A percentile compares a stretch with the other conserved stretches of the same genome.
Conservation (phyloP, 1,139 yeast genomes). For the Candida smagusa region DNA sequence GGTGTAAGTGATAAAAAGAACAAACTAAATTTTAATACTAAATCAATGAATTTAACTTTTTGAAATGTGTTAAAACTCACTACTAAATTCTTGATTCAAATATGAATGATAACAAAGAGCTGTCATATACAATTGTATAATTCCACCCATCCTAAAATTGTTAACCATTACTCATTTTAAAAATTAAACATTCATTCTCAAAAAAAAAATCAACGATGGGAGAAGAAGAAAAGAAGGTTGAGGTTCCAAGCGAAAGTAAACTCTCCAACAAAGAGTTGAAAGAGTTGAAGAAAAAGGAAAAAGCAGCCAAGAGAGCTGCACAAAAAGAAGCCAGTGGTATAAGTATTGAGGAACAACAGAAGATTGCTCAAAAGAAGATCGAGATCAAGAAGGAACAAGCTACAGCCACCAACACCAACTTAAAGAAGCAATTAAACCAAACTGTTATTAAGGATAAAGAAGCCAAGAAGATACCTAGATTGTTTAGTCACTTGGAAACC, state of each 20-base stretch:
- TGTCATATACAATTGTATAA: no score
- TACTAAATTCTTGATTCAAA: no score
- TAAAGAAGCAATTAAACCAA: constrained; percentile 55
- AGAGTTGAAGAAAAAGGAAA: constrained; percentile 82
- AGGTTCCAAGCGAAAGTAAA: constrained; percentile 12
- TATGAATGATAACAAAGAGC: no score
- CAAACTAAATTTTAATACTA: no score
- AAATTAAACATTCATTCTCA: no score
- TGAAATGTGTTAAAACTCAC: no score
- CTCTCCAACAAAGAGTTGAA: constrained; percentile 81
- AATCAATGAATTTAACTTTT: no score
- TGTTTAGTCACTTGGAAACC: constrained; percentile 87
- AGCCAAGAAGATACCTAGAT: constrained; percentile 49
- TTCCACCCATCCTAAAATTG: no score
- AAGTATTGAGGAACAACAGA: constrained; percentile 40
- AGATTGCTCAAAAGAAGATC: constrained; percentile 39
- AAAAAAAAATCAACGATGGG: constrained; percentile 5
- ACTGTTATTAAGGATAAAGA: constrained; percentile 45
- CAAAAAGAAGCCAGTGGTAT: constrained; percentile 56
- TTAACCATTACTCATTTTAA: constrained; percentile 9
- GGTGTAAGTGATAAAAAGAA: no score
- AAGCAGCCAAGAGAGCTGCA: constrained; percentile 82
- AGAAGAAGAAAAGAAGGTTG: constrained; percentile 8
- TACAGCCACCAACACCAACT: constrained; percentile 44
- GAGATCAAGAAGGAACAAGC: constrained; percentile 33